Percentiles rank a stretch among this genome's conserved stretches.
phyloP scores from a whole-genome alignment of 768 basidiomycete species.

The Suillus weaverae region DNA sequence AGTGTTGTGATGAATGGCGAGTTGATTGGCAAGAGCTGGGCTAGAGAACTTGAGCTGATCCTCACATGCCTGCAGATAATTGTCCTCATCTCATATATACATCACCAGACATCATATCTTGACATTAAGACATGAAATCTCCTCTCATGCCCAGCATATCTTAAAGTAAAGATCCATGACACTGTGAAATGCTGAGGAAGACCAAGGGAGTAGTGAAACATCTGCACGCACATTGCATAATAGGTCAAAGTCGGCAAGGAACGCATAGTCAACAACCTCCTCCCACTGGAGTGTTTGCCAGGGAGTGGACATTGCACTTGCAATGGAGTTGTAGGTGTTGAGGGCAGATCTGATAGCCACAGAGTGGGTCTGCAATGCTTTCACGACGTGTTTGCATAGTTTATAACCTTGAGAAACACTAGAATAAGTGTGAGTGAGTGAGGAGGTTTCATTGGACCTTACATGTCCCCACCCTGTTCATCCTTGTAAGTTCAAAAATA shows the following conservation, averaged over 20 bases:
- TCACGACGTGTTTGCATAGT: conserved; percentile 9
- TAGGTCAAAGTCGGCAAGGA: conserved; percentile 16
- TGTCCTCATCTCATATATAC: conserved; percentile 18
- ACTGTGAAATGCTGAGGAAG: conserved; percentile 10
- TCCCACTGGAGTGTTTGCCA: conserved; percentile 19
- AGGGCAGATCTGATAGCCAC: conserved; percentile 19
- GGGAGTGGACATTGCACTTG: background rate
- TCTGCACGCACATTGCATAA: conserved; percentile 16
- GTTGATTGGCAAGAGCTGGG: conserved; percentile 13
- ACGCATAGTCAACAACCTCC: conserved; percentile 20
- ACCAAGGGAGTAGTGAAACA: conserved; percentile 19
- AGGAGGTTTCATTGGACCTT: too few species aligned
- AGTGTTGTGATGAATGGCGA: conserved; percentile 7
- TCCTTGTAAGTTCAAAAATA: conserved; percentile 23
- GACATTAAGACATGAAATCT: conserved; percentile 20
- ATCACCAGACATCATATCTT: conserved; percentile 22
- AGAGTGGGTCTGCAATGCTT: conserved; percentile 6
- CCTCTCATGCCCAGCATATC: conserved; percentile 20
- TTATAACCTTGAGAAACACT: background rate
- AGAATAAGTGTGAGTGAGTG: too few species aligned
- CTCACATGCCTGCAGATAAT: conserved; percentile 4
- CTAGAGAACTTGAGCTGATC: background rate
- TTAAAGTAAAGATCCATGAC: conserved; percentile 23
- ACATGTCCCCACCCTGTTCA: conserved; percentile 22
- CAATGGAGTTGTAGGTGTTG: background rate